Evolutionary conservation across 805 yeast genomes (phyloP), one percentile per base, ranked within the genome.

Genomic region (Hermanozyma aechmeae): DNA sequence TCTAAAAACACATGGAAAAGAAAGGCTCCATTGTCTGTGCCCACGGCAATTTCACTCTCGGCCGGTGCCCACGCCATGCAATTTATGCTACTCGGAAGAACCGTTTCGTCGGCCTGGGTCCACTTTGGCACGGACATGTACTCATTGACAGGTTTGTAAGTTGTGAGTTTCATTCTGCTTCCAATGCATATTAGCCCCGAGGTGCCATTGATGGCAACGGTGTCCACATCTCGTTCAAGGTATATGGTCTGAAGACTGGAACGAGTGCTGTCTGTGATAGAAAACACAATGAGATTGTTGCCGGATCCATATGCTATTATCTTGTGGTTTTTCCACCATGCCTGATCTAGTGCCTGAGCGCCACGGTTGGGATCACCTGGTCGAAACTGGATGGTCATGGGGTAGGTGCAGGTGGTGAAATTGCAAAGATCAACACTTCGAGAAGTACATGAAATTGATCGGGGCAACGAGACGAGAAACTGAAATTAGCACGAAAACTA

Each of bases 301-400:
- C 95, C 96, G 1, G 96, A 83, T 33, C 86, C 81, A 50, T 89
- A 89, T 2, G 75, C 76, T 19, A 81, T 55, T 2, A 85, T 53
- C 29, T 73, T 69, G 34, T 72, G 73, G 8, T 64, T 62, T 31
- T 73, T 73, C 95, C 95, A 85, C 22, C 58, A 55, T 5, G 65
- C 69, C 35, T 75, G 78, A 23, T 73, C 61, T 15, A 75, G 68
- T 1, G 84, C 59, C 39, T 70, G 71, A 10, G 60, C 62, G 1
- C 71, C 49, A 25, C 61, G 53, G 48, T 78, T 80, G 13, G 92
- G 92, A 47, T 82, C 83, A 2, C 96, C 96, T 2, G 96, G 96
- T 25, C 83, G 71, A 45, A 81, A 77, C 33, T 73, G 73, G 31
- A 81, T 51, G 4, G 79, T 61, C 85, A 79, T 76, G 15, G 26